Evolutionary conservation across 139 green algal species (phyloP).

Genomic region (Spirogloea muscicola): DNA sequence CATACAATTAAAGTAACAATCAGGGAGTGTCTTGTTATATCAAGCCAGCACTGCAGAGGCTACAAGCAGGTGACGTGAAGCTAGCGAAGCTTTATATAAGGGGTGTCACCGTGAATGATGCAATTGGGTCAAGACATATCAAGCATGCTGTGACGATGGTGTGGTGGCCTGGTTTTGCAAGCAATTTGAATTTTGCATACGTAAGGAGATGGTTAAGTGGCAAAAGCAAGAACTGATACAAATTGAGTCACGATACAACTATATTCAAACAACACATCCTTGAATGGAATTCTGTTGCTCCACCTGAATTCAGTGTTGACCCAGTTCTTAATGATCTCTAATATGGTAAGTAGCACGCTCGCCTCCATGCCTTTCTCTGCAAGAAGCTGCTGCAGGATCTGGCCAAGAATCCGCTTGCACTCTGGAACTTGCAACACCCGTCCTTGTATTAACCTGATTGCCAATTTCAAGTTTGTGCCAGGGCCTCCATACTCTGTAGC

Average conservation of each 20-base stretch:
- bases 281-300: neutral
- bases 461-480: conserved; percentile 43
- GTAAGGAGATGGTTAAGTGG: neutral
- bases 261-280: neutral
- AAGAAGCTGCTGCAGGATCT: conserved; percentile 57
- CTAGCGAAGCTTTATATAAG: neutral
- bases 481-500: too few species aligned
- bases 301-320: conserved; percentile 45
- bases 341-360: conserved; percentile 39
- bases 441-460: conserved; percentile 16
- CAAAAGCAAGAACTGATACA: neutral
- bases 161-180: neutral
- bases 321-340: conserved; percentile 48
- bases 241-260: neutral
- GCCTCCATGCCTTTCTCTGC: conserved; percentile 41
- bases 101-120: neutral
- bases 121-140: neutral
- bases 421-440: conserved; percentile 38
- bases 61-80: neutral
- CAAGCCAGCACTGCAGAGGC: neutral
- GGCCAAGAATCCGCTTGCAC: conserved; percentile 57
- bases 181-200: neutral
- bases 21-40: neutral
- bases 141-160: neutral
- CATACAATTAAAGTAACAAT: neutral